Conservation (phyloP, 2,329 filamentous ascomycete species). For the Didymosphaeria variabile region DNA sequence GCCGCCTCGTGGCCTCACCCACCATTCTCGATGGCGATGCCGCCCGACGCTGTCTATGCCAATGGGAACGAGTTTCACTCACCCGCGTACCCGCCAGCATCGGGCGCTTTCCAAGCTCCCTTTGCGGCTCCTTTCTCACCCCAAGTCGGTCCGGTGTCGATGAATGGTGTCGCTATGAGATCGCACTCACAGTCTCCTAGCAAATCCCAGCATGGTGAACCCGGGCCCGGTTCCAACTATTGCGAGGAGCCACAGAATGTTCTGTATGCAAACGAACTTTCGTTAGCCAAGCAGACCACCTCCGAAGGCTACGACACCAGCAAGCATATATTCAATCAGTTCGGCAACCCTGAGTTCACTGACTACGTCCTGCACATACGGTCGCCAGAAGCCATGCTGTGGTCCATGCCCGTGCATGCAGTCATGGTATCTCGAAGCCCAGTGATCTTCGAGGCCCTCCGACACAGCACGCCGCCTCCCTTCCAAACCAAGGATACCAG, state of each 20-base stretch:
- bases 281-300: slow-evolving; percentile 19
- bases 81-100: slow-evolving; percentile 26
- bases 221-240: slow-evolving; percentile 29
- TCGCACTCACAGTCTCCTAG: slow-evolving; percentile 47
- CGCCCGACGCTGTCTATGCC: slow-evolving; percentile 31
- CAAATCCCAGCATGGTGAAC: slow-evolving; percentile 40
- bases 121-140: slow-evolving; percentile 33
- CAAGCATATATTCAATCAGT: slow-evolving; percentile 43
- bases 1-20: slow-evolving; percentile 42
- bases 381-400: slow-evolving; percentile 35
- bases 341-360: slow-evolving; percentile 47
- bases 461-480: slow-evolving; percentile 27
- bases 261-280: slow-evolving; percentile 30
- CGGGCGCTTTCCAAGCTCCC: slow-evolving; percentile 30
- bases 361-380: slow-evolving; percentile 49
- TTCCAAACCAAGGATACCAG: slow-evolving; percentile 37
- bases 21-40: slow-evolving; percentile 39
- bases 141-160: slow-evolving; percentile 22
- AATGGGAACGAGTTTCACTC: slow-evolving; percentile 37
- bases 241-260: slow-evolving; percentile 31
- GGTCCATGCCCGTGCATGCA: slow-evolving; percentile 47
- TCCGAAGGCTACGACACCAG: slow-evolving; percentile 41
- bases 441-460: slow-evolving; percentile 42
- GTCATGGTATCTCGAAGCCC: slow-evolving; percentile 48
- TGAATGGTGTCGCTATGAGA: slow-evolving; percentile 36